Evolutionary conservation across 106 monocot species (phyloP).

Genomic region (Chionographis japonica): DNA sequence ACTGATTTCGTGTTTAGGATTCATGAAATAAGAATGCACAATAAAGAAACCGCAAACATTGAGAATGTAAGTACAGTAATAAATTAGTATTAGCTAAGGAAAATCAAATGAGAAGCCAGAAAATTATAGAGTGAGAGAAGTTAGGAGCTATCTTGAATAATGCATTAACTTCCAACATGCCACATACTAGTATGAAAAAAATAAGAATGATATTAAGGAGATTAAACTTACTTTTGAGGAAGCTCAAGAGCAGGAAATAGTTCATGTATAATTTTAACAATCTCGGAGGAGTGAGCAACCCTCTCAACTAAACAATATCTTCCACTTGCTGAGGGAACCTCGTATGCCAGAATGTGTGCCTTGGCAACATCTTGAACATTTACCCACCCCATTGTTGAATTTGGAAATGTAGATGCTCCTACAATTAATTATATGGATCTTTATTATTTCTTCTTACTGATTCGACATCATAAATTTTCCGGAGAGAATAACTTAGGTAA

Average conservation of each 20-base stretch:
- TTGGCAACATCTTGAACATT: constrained; percentile 65
- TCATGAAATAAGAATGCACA: too few relatives aligned
- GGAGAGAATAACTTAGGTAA: too few relatives aligned
- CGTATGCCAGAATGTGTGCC: constrained; percentile 75
- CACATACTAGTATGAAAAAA: too few relatives aligned
- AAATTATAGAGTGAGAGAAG: too few relatives aligned
- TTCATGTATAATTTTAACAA: constrained; percentile 44
- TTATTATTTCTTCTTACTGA: background rate
- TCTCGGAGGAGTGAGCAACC: constrained; percentile 46
- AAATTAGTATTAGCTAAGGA: too few relatives aligned
- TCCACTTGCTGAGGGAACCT: constrained; percentile 61
- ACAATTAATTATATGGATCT: background rate
- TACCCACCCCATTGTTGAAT: constrained; percentile 53
- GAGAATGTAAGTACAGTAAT: too few relatives aligned
- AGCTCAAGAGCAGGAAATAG: constrained; percentile 48
- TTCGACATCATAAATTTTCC: background rate
- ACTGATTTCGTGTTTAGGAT: too few relatives aligned
- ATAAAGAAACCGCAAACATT: too few relatives aligned
- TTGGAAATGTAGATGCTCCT: constrained; percentile 52
- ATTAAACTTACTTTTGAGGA: constrained; percentile 47
- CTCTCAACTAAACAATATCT: constrained; percentile 76
- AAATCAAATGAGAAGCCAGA: too few relatives aligned
- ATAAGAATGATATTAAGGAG: background rate
- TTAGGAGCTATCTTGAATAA: too few relatives aligned
- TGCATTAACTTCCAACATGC: too few relatives aligned